Base-by-base conservation (phyloP, 2,329 filamentous ascomycete genomes). In the Colletotrichum navitas region DNA sequence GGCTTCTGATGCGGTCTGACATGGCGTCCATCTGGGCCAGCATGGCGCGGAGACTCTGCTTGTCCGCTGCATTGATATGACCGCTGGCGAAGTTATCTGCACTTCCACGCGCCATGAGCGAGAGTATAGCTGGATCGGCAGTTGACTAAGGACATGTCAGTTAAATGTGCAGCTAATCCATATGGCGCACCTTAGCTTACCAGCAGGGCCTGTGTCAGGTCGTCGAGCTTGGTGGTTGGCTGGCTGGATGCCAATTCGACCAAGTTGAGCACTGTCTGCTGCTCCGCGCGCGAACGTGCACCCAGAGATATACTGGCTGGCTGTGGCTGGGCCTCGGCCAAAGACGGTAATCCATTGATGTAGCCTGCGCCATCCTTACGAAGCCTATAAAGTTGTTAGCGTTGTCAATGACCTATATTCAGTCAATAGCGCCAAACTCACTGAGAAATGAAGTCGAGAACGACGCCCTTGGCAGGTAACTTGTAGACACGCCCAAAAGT, bases 361-460 rank as follows among this genome's bases (percentile, higher is more conserved):
- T 81, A 81, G 58, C 82, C 82, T 72, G 81, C 82, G 24, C 81
- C 80, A 75, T 79, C 77, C n/a, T 77, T 80, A 32, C 80, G 80
- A 55, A 83, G 69, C 68, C 82, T 83, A 36, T 36, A 55, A 7
- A 29, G 29, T 14, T 21, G 66, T 77, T 55, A 74, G 54, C 47
- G 63, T 76, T 54, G n/a, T 10, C 45, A 29, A 66, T 26, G 8
- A n/a, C 12, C 34, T 26, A 60, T 21, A 24, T 5, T 52, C 24
- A 36, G 32, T 4, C 26, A 26, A 36, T 21, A 32, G 39, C 24
- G 34, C 2, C 2, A 18, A 32, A 83, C 87, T 80, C 80, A 90
- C 88, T 86, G 85, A 71, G 88, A 84, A 60, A 97, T 89, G 79
- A 97, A 94, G 78, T 94, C 91, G 16, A 91, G 84, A 76, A 92